Percentiles rank a stretch among this genome's conserved stretches.
Evolutionary conservation across 2,329 filamentous ascomycete species (phyloP).

Genomic region (Dothiorella sarmentorum): DNA sequence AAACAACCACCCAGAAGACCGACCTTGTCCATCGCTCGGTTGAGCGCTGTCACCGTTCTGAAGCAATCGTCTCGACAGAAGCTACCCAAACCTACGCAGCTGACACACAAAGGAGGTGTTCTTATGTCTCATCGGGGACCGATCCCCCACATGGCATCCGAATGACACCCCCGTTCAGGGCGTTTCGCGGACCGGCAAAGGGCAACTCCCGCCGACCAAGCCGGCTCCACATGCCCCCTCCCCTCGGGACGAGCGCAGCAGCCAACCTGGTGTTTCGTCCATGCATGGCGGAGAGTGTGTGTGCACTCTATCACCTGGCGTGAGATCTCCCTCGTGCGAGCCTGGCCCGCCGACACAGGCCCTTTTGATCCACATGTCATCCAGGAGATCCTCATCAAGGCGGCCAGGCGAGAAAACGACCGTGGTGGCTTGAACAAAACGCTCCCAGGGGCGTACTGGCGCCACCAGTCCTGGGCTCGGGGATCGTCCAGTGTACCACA

Average conservation of each 20-base stretch:
- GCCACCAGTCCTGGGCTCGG: background rate
- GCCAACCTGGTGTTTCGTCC: background rate
- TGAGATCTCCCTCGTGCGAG: background rate
- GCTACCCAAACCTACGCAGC: background rate
- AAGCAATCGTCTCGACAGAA: background rate
- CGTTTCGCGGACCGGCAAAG: background rate
- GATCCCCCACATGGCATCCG: background rate
- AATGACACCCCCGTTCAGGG: background rate
- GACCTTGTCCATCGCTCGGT: background rate
- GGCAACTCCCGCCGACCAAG: background rate
- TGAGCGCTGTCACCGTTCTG: background rate
- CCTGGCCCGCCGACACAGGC: background rate
- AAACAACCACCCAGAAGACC: too few relatives aligned
- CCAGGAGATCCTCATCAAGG: background rate
- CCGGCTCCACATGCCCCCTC: slow-evolving; percentile 1
- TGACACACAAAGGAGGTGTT: background rate
- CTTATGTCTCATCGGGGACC: background rate
- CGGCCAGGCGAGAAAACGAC: background rate
- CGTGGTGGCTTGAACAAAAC: background rate
- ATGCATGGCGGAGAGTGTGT: background rate
- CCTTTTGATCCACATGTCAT: background rate
- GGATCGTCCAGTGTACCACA: slow-evolving; percentile 5
- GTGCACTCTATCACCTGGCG: background rate
- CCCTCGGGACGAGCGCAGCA: background rate
- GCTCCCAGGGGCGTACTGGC: background rate